phyloP scores from a whole-genome alignment of 305 asterid genomes.

The Lippia alba region DNA sequence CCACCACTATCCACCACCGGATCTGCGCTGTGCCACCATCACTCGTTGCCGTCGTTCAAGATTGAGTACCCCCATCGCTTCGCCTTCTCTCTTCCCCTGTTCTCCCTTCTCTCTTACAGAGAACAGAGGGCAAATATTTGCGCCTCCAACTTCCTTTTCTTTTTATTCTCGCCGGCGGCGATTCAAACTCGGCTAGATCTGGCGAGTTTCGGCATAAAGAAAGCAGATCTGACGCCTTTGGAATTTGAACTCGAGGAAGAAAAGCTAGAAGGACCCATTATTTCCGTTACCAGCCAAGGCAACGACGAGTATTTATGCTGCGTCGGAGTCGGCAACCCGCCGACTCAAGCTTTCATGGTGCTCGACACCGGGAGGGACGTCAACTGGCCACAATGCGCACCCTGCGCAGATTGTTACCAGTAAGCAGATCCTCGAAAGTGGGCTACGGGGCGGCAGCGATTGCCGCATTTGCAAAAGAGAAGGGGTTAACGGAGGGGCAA shows the following conservation, averaged over 20 bases:
- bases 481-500: no score
- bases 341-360: conserved; percentile 77
- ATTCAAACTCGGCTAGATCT: conserved; percentile 83
- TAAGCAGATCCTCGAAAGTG: conserved; percentile 99
- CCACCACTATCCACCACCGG: no score
- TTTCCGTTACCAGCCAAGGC: conserved; percentile 88
- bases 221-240: conserved; percentile 76
- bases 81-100: no score
- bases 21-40: no score
- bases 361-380: conserved; percentile 95
- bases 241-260: conserved; percentile 57
- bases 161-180: no score
- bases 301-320: conserved; percentile 96
- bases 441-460: no score
- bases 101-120: no score
- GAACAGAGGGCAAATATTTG: no score
- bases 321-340: conserved; percentile 81
- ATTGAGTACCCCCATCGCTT: no score
- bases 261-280: conserved; percentile 67
- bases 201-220: conserved; percentile 48
- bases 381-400: conserved; percentile 92
- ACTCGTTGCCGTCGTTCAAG: no score
- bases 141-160: no score
- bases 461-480: no score
- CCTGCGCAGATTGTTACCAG: conserved; percentile 92